A percentile compares a stretch with the other conserved stretches of the same genome.
Conservation (phyloP, 306 rosid species). For the Vicia faba region DNA sequence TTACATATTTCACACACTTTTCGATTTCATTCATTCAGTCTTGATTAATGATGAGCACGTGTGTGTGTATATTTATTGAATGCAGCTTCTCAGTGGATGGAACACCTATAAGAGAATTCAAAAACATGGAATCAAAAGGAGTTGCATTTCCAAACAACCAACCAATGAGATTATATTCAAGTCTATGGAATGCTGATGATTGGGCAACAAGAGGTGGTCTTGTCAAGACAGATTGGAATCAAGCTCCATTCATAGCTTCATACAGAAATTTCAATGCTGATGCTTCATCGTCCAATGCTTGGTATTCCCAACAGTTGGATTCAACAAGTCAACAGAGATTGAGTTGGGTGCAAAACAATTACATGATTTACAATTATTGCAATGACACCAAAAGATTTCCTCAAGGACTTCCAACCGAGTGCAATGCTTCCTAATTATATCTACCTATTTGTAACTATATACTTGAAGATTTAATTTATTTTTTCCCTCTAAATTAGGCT, state of each 20-base stretch:
- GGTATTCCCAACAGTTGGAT: slow-evolving; percentile 58
- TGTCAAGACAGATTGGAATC: slow-evolving; percentile 66
- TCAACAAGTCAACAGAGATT: slow-evolving; percentile 41
- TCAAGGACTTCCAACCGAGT: slow-evolving; percentile 38
- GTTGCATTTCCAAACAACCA: slow-evolving; percentile 61
- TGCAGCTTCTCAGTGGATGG: slow-evolving; percentile 70
- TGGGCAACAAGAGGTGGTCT: slow-evolving; percentile 89
- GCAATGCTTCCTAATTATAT: slow-evolving; percentile 18
- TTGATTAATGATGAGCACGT: background rate
- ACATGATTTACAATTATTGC: slow-evolving; percentile 69
- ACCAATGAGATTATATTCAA: slow-evolving; percentile 62
- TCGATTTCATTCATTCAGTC: background rate
- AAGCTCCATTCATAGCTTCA: slow-evolving; percentile 64
- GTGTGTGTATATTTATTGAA: background rate
- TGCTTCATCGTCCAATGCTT: slow-evolving; percentile 37
- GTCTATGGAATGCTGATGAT: slow-evolving; percentile 81
- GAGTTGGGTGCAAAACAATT: slow-evolving; percentile 59
- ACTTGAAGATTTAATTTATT: background rate
- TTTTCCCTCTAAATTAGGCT: background rate
- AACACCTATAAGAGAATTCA: slow-evolving; percentile 72
- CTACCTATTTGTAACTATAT: background rate
- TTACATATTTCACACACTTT: too few species aligned
- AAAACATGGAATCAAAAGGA: slow-evolving; percentile 60
- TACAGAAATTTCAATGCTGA: slow-evolving; percentile 57
- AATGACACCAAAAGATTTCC: slow-evolving; percentile 54